Percentiles rank a stretch among this genome's conserved stretches.
Evolutionary conservation across 768 basidiomycete genomes (phyloP).

Genomic region (Pleurotus giganteus): DNA sequence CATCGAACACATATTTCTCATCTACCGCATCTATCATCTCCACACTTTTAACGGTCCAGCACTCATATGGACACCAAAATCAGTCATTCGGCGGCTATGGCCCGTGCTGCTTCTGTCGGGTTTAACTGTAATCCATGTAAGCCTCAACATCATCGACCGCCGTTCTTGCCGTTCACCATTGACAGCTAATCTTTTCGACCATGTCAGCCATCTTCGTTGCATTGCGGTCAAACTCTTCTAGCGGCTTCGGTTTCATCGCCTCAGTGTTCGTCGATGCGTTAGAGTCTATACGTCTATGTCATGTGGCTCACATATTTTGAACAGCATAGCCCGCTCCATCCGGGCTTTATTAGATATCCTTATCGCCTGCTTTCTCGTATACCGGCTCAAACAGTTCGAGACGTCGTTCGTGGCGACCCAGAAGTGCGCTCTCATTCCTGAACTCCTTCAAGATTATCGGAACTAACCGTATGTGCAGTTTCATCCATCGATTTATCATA

Average conservation of each 20-base stretch:
- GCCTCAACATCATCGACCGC: neutral
- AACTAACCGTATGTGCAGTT: too few species aligned
- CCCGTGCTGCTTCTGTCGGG: neutral
- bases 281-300: too few species aligned
- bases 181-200: neutral
- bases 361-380: too few species aligned
- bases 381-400: too few species aligned
- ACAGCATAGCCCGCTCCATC: too few species aligned
- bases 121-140: neutral
- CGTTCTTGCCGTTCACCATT: neutral
- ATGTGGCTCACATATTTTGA: too few species aligned
- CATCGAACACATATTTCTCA: neutral
- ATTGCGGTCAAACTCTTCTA: neutral
- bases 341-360: too few species aligned
- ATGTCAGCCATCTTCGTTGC: neutral
- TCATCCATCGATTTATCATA: too few species aligned
- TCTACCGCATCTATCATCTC: constrained; percentile 1
- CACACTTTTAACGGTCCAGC: neutral
- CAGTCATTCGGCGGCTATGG: neutral
- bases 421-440: too few species aligned
- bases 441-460: too few species aligned
- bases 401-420: too few species aligned
- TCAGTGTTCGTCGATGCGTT: neutral
- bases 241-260: neutral
- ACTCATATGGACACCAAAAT: neutral